Evolutionary conservation across 2,329 filamentous ascomycete genomes (phyloP).

Genomic region (Ophiocordyceps camponoti-saundersi): DNA sequence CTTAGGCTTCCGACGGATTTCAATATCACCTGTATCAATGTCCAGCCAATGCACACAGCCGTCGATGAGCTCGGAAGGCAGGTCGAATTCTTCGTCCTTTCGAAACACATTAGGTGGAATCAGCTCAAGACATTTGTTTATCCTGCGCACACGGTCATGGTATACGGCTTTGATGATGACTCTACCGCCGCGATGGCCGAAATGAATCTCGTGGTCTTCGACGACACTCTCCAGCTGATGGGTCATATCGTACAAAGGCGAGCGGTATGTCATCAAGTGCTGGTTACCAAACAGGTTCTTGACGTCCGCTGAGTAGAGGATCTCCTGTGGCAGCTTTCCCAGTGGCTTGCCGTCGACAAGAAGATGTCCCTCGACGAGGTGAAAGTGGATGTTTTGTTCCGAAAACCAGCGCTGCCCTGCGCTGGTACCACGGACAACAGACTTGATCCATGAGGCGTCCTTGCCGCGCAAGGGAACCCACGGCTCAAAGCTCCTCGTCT

Average conservation of each 20-base stretch:
- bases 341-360: conserved; percentile 18
- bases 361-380: conserved; percentile 14
- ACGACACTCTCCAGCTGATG: conserved; percentile 18
- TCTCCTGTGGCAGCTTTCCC: conserved; percentile 31
- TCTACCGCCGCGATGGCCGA: conserved; percentile 26
- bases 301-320: conserved; percentile 24
- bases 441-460: background rate
- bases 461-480: background rate
- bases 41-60: conserved; percentile 45
- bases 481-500: background rate
- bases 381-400: conserved; percentile 14
- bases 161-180: conserved; percentile 25
- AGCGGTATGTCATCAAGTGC: conserved; percentile 33
- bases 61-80: conserved; percentile 31
- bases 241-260: conserved; percentile 32
- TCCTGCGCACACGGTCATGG: background rate
- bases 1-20: conserved; percentile 25
- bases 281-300: conserved; percentile 35
- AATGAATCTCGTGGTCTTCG: conserved; percentile 23
- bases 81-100: conserved; percentile 17
- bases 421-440: background rate
- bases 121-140: conserved; percentile 11
- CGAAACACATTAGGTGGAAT: conserved; percentile 16
- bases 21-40: conserved; percentile 19
- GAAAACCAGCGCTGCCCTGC: background rate